phyloP scores from a whole-genome alignment of 2,329 filamentous ascomycete species.

The Juglanconis oblonga region DNA sequence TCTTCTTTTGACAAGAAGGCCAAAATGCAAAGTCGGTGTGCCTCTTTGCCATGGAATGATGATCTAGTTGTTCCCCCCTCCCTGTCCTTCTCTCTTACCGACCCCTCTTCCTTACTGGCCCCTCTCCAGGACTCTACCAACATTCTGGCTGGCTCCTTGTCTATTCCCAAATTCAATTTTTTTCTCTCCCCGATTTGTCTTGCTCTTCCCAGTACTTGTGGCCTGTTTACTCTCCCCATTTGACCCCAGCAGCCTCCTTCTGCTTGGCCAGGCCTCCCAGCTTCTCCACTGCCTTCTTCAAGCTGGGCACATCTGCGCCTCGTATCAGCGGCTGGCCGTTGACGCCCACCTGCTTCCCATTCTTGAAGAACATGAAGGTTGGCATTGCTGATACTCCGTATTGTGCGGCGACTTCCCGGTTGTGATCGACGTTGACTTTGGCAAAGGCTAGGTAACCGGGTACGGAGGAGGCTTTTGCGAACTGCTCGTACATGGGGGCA shows the following conservation, averaged over 20 bases:
- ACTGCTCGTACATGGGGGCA: slow-evolving; percentile 50
- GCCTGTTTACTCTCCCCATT: slow-evolving; percentile 3
- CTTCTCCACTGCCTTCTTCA: slow-evolving; percentile 34
- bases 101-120: too few species aligned
- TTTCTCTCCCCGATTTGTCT: not conserved
- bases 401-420: slow-evolving; percentile 45
- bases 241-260: slow-evolving; percentile 23
- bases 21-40: too few species aligned
- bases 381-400: slow-evolving; percentile 56
- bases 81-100: too few species aligned
- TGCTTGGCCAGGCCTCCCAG: slow-evolving; percentile 34
- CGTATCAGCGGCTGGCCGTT: slow-evolving; percentile 35
- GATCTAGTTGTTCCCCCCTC: too few species aligned
- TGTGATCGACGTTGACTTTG: slow-evolving; percentile 57
- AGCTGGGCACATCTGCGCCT: slow-evolving; percentile 31
- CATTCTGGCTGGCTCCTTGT: too few species aligned
- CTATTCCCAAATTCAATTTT: too few species aligned
- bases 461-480: slow-evolving; percentile 38
- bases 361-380: slow-evolving; percentile 59
- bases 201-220: not conserved
- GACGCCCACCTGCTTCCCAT: slow-evolving; percentile 44
- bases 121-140: too few species aligned
- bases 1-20: too few species aligned
- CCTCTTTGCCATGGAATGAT: too few species aligned
- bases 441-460: slow-evolving; percentile 50